A percentile compares a stretch with the other conserved stretches of the same genome.
phyloP scores from a whole-genome alignment of 2,329 filamentous ascomycete species.

The Clarireedia monteithiana region DNA sequence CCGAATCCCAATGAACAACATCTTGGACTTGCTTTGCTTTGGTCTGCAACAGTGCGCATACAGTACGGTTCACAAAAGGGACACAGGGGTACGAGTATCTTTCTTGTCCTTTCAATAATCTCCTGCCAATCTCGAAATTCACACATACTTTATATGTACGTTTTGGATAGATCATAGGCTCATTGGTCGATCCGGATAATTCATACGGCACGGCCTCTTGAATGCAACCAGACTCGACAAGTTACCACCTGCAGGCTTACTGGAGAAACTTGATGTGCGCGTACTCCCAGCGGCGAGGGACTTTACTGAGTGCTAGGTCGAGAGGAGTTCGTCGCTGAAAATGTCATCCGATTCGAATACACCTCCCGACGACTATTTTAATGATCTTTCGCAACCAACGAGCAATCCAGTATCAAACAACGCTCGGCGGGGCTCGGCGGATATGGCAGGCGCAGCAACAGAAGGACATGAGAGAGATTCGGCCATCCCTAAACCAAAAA shows the following conservation, averaged over 20 bases:
- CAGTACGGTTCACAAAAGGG: neutral
- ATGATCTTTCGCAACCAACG: constrained; percentile 41
- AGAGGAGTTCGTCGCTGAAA: neutral
- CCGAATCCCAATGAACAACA: neutral
- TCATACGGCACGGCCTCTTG: neutral
- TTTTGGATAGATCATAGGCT: neutral
- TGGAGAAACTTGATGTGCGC: neutral
- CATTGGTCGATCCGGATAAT: neutral
- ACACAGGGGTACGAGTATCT: neutral
- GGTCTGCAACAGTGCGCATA: neutral
- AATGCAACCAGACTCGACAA: neutral
- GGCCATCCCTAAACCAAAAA: constrained; percentile 71
- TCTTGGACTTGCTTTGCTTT: neutral
- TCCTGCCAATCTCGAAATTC: neutral
- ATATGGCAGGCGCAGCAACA: constrained; percentile 29
- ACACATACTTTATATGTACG: neutral
- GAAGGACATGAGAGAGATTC: constrained; percentile 40
- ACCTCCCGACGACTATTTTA: constrained; percentile 44
- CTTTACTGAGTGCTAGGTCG: neutral
- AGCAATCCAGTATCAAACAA: constrained; percentile 26
- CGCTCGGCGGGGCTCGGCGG: constrained; percentile 23
- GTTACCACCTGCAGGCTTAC: constrained; percentile 1
- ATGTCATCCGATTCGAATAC: constrained; percentile 29
- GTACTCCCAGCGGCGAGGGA: neutral
- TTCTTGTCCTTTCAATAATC: neutral